phyloP scores from a whole-genome alignment of 768 basidiomycete species.

The Boletales sp. region DNA sequence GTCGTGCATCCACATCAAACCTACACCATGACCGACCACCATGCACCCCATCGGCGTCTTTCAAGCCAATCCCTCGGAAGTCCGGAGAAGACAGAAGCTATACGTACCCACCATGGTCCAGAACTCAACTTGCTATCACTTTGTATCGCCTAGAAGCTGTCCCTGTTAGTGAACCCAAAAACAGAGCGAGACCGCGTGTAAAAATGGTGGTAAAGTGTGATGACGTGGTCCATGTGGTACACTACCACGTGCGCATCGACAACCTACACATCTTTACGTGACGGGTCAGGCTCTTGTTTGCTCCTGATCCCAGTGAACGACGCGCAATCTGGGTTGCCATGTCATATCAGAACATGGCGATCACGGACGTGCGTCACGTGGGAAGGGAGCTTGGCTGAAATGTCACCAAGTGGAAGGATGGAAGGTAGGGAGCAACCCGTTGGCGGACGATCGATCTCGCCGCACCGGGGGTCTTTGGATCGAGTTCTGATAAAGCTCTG shows the following conservation, averaged over 20 bases:
- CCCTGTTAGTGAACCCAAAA: not conserved
- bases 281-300: not conserved
- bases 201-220: not conserved
- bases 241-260: slow-evolving; percentile 7
- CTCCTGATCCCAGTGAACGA: not conserved
- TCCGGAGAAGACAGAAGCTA: slow-evolving; percentile 12
- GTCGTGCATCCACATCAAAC: too few species aligned
- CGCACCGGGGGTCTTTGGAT: too few species aligned
- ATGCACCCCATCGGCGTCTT: not conserved
- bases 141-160: slow-evolving; percentile 8
- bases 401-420: too few species aligned
- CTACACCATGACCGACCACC: too few species aligned
- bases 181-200: slow-evolving; percentile 8
- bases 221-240: slow-evolving; percentile 7
- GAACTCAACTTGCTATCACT: not conserved
- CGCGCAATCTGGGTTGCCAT: not conserved
- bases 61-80: slow-evolving; percentile 18
- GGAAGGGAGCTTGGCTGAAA: too few species aligned
- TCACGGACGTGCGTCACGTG: too few species aligned
- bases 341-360: too few species aligned
- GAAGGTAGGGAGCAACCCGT: too few species aligned
- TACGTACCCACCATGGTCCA: slow-evolving; percentile 7
- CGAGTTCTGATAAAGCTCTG: too few species aligned
- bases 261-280: slow-evolving; percentile 2
- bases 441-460: too few species aligned